Evolutionary conservation across 352 stramenopile species (phyloP).

Genomic region (Phytophthora fragariae): DNA sequence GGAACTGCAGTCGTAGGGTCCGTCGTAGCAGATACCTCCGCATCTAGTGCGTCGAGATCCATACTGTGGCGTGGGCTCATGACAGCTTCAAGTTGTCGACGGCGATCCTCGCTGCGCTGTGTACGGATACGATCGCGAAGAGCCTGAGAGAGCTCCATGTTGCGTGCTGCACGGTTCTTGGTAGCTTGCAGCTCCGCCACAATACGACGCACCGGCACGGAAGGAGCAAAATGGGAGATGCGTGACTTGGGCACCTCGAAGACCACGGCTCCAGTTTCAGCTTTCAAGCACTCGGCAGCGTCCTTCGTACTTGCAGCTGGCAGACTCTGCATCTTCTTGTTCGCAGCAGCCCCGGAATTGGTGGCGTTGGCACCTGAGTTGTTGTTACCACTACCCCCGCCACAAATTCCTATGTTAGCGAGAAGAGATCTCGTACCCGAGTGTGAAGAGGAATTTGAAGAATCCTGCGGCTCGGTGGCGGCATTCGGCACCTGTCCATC

Average conservation of each 20-base stretch:
- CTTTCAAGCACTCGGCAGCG: conserved; percentile 17
- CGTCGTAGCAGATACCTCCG: conserved; percentile 10
- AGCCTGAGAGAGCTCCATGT: conserved; percentile 74
- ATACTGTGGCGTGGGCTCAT: conserved; percentile 45
- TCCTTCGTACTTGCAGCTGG: conserved; percentile 39
- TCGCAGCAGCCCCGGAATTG: conserved; percentile 2
- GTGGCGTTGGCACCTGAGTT: neutral
- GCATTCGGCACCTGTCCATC: conserved; percentile 10
- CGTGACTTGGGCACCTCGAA: conserved; percentile 65
- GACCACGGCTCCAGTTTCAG: neutral
- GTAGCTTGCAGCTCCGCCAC: conserved; percentile 72
- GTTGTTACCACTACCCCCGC: conserved; percentile 31
- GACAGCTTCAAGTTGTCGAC: conserved; percentile 51
- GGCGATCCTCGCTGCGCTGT: conserved; percentile 51
- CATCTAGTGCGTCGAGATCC: conserved; percentile 29
- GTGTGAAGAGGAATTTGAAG: conserved; percentile 18
- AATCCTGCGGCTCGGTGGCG: conserved; percentile 28
- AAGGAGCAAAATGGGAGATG: conserved; percentile 69
- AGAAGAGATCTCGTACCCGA: conserved; percentile 25
- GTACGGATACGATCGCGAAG: conserved; percentile 64
- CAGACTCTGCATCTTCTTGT: conserved; percentile 60
- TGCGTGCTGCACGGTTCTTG: conserved; percentile 61
- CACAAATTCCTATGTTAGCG: neutral
- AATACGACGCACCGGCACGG: conserved; percentile 67
- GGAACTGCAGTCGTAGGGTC: neutral